A percentile compares a stretch with the other conserved stretches of the same genome.
Conservation (phyloP, 2,329 filamentous ascomycete species). For the Colletotrichum incanum region DNA sequence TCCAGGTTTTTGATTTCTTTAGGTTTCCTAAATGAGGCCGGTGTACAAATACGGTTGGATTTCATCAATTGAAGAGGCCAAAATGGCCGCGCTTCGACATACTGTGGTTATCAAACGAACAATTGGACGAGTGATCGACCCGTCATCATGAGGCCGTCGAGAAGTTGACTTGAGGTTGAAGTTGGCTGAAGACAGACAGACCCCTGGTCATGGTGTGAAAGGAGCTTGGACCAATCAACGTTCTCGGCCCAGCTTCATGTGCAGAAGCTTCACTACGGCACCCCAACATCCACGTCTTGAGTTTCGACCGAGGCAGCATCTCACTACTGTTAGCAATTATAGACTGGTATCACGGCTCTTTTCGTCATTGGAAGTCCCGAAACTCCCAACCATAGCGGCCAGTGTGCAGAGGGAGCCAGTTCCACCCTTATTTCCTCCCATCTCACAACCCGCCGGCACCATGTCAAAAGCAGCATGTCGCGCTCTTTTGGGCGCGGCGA, state of each 20-base stretch:
- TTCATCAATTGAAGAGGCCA: slow-evolving; percentile 23
- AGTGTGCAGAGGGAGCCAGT: too few relatives aligned
- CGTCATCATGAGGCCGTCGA: background rate
- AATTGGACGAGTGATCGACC: background rate
- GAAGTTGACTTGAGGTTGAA: background rate
- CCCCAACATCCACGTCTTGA: background rate
- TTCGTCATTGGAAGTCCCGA: background rate
- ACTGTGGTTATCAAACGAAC: background rate
- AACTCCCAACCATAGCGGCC: background rate
- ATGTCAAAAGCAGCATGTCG: slow-evolving; percentile 23
- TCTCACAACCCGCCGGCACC: background rate
- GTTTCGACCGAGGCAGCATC: background rate
- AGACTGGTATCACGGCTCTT: background rate
- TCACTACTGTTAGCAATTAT: background rate
- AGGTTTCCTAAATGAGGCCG: slow-evolving; percentile 4
- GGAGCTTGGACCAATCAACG: slow-evolving; percentile 35
- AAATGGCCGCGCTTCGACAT: background rate
- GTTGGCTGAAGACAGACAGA: background rate
- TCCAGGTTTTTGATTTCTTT: background rate
- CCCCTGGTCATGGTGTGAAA: slow-evolving; percentile 7
- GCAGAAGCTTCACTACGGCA: slow-evolving; percentile 34
- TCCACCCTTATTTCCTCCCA: background rate
- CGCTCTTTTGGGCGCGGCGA: slow-evolving; percentile 6
- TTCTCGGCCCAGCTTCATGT: slow-evolving; percentile 9
- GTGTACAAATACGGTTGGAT: slow-evolving; percentile 15